phyloP scores from a whole-genome alignment of 2,329 filamentous ascomycete species.

The Penicillium oxalicum region DNA sequence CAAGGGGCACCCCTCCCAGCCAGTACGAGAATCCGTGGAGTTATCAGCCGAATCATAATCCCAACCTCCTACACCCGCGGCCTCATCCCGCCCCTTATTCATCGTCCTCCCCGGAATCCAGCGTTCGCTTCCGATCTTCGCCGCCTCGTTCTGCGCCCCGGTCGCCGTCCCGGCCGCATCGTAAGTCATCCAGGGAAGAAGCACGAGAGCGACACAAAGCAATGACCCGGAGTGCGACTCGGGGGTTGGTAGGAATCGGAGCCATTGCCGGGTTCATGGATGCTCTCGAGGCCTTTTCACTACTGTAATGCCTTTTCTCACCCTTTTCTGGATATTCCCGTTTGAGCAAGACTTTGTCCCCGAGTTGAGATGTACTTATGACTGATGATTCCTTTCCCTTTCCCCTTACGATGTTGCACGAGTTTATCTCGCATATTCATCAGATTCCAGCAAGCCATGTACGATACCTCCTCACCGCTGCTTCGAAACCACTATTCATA shows the following conservation, averaged over 20 bases:
- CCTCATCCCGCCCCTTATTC: slow-evolving; percentile 14
- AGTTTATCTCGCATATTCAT: no score
- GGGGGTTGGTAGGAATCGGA: slow-evolving; percentile 31
- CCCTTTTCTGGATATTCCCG: neutral
- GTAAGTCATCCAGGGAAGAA: slow-evolving; percentile 18
- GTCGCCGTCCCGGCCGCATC: slow-evolving; percentile 11
- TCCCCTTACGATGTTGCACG: no score
- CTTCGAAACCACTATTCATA: no score
- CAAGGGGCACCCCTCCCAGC: slow-evolving; percentile 11
- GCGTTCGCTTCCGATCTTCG: slow-evolving; percentile 9
- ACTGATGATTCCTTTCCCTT: no score
- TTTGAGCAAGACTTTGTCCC: neutral
- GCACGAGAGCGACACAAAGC: slow-evolving; percentile 22
- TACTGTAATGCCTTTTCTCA: slow-evolving; percentile 8
- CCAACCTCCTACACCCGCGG: slow-evolving; percentile 11
- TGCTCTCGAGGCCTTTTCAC: slow-evolving; percentile 33
- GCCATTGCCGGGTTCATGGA: slow-evolving; percentile 37
- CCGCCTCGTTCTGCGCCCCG: slow-evolving; percentile 15
- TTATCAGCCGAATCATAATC: slow-evolving; percentile 10
- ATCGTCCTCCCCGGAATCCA: slow-evolving; percentile 15
- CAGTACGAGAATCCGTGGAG: slow-evolving; percentile 10
- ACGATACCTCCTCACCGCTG: no score
- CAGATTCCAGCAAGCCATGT: no score
- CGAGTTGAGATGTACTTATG: neutral
- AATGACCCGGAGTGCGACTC: slow-evolving; percentile 30